Evolutionary conservation across 1,284 basidiomycete species (phyloP).

Genomic region (Entoloma clypeatum): DNA sequence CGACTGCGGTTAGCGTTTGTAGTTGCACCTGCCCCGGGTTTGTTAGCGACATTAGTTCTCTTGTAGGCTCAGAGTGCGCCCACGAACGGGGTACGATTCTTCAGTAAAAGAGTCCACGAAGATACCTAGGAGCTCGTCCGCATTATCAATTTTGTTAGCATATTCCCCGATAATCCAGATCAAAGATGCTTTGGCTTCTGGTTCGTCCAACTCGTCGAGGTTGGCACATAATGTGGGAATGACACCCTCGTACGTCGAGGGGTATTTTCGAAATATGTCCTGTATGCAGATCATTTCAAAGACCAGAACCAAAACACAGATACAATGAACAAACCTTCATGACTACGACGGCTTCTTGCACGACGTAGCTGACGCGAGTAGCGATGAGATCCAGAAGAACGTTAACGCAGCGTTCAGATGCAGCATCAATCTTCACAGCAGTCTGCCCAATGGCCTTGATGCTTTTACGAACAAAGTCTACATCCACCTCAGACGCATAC

Average conservation of each 20-base stretch:
- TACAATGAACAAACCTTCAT: slow-evolving; percentile 72
- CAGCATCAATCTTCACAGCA: slow-evolving; percentile 91
- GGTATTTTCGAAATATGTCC: slow-evolving; percentile 99
- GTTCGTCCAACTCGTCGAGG: slow-evolving; percentile 95
- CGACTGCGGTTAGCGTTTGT: slow-evolving; percentile 92
- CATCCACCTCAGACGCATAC: slow-evolving; percentile 96
- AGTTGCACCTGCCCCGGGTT: slow-evolving; percentile 89
- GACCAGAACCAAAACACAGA: neutral
- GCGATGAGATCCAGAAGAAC: slow-evolving; percentile 89
- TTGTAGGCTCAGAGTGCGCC: neutral
- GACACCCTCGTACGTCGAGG: slow-evolving; percentile 95
- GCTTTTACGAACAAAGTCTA: slow-evolving; percentile 94
- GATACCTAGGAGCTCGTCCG: slow-evolving; percentile 85
- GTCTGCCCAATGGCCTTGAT: slow-evolving; percentile 95
- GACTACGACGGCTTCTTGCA: slow-evolving; percentile 97
- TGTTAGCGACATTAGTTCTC: slow-evolving; percentile 1
- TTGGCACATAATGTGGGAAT: slow-evolving; percentile 95
- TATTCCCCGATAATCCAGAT: slow-evolving; percentile 99
- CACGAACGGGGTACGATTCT: slow-evolving; percentile 84
- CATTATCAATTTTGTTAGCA: slow-evolving; percentile 95
- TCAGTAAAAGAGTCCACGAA: slow-evolving; percentile 94
- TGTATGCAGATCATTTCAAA: slow-evolving; percentile 26
- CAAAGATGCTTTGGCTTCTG: slow-evolving; percentile 95
- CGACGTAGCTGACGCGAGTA: slow-evolving; percentile 94
- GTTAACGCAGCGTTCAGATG: slow-evolving; percentile 93